Conservation (phyloP, 2,329 filamentous ascomycete genomes). For the Shiraia bambusicola region DNA sequence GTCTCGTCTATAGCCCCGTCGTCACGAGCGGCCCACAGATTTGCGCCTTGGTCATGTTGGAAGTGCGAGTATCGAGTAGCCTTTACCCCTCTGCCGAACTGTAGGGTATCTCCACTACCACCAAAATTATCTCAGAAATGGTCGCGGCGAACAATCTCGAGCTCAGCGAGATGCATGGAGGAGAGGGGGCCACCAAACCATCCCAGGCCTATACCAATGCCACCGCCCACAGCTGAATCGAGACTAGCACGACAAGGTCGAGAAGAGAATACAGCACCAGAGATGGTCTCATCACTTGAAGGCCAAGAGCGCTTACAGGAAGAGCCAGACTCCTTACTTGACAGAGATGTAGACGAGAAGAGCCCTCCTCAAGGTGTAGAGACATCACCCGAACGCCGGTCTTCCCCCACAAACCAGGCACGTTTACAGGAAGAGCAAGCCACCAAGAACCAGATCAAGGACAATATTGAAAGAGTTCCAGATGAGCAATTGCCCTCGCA, state of each 20-base stretch:
- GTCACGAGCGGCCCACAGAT: slow-evolving; percentile 12
- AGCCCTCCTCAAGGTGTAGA: slow-evolving; percentile 1
- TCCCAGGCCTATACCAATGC: slow-evolving; percentile 23
- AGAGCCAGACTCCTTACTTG: slow-evolving; percentile 14
- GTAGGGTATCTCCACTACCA: slow-evolving; percentile 7
- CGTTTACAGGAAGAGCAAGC: slow-evolving; percentile 8
- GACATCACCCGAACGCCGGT: background rate
- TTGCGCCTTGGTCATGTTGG: slow-evolving; percentile 28
- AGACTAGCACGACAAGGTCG: slow-evolving; percentile 7
- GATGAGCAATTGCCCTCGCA: slow-evolving; percentile 55
- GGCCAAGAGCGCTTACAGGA: slow-evolving; percentile 17
- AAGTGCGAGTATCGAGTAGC: slow-evolving; percentile 34
- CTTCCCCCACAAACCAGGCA: slow-evolving; percentile 6
- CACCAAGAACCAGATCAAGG: slow-evolving; percentile 12
- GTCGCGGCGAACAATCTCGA: slow-evolving; percentile 20
- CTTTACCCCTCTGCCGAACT: slow-evolving; percentile 14
- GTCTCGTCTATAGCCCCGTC: slow-evolving; percentile 14
- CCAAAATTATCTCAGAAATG: slow-evolving; percentile 1
- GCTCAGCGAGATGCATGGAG: slow-evolving; percentile 22
- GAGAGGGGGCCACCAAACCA: slow-evolving; percentile 19
- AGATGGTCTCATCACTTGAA: slow-evolving; percentile 15
- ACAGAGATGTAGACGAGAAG: slow-evolving; percentile 9
- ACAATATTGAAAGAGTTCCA: slow-evolving; percentile 37
- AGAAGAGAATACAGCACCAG: slow-evolving; percentile 7
- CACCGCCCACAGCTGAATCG: slow-evolving; percentile 17